Base-by-base conservation (phyloP, 192 early-diverging fungal species). In the Backusella tuberculispora region DNA sequence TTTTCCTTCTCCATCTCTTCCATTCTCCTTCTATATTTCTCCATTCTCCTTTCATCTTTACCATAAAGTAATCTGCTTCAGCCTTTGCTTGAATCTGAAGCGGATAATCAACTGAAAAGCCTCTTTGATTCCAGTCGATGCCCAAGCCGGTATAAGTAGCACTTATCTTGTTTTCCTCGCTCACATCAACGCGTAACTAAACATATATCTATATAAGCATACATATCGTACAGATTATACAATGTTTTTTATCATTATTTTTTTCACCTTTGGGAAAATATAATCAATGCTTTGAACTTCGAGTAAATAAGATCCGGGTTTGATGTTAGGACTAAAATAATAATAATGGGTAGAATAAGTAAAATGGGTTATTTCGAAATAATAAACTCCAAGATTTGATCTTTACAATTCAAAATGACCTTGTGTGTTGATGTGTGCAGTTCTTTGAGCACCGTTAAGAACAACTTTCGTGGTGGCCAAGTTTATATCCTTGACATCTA, bases 271-370 rank as follows among this genome's bases (percentile, higher is more conserved):
- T 34, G 88, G 86, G 76, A 83, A 89, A 24, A 84, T 78, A 67
- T 82, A 86, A 17, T 87, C 83, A 63, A 83, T 77, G 42, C 78
- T 84, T 71, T 84, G 78, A 38, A 89, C 75, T 69, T 89, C 83
- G 14, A 89, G 76, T 13, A 86, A 69, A 73, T 89, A 89, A 17
- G 79, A 86, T 60, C 88, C 88, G 21, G 74, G 71, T 21, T 79
- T 53, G 1, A 89, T 80, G 44, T 85, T 45, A 17, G 83, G 74
- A 63, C 88, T 89, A 76, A 60, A 13, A 50, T n/a, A 50, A 6
- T 50, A n/a, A n/a, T n/a, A 50, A 50, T 50, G 6, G n/a, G 15
- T 8, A n/a, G n/a, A 14, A 12, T 12, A 17, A 64, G 26, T 29
- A 41, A 76, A 34, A 17, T 56, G 7, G 74, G 38, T 44, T 12